A percentile compares a stretch with the other conserved stretches of the same genome.
phyloP scores from a whole-genome alignment of 108 stramenopile genomes.

The Nannochloropsis gaditana region DNA sequence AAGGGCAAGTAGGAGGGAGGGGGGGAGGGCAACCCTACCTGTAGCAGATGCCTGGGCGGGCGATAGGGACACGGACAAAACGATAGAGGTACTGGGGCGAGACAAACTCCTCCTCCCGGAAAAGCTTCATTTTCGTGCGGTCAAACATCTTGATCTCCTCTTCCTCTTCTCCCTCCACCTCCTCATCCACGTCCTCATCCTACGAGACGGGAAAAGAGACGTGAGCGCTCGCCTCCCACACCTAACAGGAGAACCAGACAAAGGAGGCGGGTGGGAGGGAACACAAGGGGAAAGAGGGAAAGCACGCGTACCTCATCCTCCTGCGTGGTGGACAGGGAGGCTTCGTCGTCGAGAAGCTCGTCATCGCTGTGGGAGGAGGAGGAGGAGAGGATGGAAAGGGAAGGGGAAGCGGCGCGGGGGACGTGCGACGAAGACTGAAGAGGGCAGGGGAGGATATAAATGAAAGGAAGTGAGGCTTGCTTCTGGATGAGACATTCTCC shows the following conservation, averaged over 20 bases:
- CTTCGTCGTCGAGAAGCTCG: neutral
- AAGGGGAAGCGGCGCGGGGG: neutral
- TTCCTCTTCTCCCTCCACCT: neutral
- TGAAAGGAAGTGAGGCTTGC: neutral
- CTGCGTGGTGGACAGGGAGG: neutral
- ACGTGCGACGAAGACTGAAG: neutral
- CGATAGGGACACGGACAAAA: slow-evolving; percentile 23
- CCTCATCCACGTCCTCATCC: slow-evolving; percentile 15
- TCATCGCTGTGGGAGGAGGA: neutral
- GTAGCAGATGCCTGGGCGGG: slow-evolving; percentile 21
- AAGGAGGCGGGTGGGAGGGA: no score
- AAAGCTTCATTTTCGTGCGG: slow-evolving; percentile 31
- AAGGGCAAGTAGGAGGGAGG: neutral
- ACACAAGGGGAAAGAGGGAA: no score
- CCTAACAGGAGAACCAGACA: no score
- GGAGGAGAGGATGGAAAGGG: neutral
- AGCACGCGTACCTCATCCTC: neutral
- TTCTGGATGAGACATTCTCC: neutral
- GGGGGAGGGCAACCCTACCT: slow-evolving; percentile 23
- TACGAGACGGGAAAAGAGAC: neutral
- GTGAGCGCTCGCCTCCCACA: neutral
- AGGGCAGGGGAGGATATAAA: neutral
- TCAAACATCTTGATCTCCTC: slow-evolving; percentile 29
- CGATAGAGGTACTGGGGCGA: slow-evolving; percentile 33
- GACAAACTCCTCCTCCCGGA: slow-evolving; percentile 44